Base-by-base conservation (phyloP, 768 basidiomycete genomes). In the Astraeus odoratus region DNA sequence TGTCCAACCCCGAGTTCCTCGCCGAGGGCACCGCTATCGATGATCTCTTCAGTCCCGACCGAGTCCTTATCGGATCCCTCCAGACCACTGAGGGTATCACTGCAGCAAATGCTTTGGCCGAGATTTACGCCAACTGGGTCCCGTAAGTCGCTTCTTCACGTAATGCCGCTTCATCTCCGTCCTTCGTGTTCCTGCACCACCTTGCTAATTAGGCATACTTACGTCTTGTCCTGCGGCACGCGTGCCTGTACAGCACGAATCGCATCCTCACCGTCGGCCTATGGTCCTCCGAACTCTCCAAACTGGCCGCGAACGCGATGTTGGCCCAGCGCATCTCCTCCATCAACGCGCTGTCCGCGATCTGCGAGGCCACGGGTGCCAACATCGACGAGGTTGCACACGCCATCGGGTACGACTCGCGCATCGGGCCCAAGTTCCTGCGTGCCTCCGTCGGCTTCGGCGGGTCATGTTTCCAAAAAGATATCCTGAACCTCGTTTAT, bases 381-480 rank as follows among this genome's bases (percentile, higher is more conserved):
- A 96, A 94, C 75, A 90, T 99, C 48, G 94, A 97, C 65, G 96
- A 98, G 68, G 95, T 98, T 47, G 83, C 95, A 1, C 75, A 88
- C 60, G 94, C 96, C 8, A 83, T 97, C 57, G 96, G 96, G 13
- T 84, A 81, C 57, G 96, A 99, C 67, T 76, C 83, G 16, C 90
- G 96, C 48, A 76, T 99, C 43, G 96, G 96, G 3, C 78, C 91
- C 56, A 95, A 87, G 66, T 99, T 99, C 80, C 73, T 99, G 59
- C 91, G 88, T 63, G 88, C 91, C 33, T 87, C 84, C 39, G 93
- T 96, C 57, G 95, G 96, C 18, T 99, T 99, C 57, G 95, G 96
- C 50, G 96, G 96, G 29, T 90, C 86, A 10, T 99, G 95, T 72
- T 99, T 99, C 88, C 95, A 98, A 71, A 98, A 99, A 67, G 95